A percentile compares a stretch with the other conserved stretches of the same genome.
phyloP scores from a whole-genome alignment of 441 rosid species.

The Populus hybrid region DNA sequence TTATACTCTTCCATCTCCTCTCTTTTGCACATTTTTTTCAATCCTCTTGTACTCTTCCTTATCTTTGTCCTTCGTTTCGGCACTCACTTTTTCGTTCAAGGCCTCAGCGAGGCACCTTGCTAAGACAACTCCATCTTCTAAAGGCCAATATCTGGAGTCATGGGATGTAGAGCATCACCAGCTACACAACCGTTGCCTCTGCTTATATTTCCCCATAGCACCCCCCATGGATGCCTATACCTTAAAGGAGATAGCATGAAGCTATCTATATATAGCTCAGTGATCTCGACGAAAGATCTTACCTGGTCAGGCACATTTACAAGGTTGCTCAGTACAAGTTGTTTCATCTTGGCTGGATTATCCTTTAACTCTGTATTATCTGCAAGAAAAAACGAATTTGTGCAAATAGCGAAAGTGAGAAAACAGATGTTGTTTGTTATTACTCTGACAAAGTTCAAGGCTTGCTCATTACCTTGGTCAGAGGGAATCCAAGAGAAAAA shows the following conservation, averaged over 20 bases:
- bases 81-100: constrained; percentile 10
- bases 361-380: constrained; percentile 34
- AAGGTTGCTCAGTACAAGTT: constrained; percentile 39
- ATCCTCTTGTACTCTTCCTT: constrained; percentile 33
- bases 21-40: constrained; percentile 49
- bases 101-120: constrained; percentile 60
- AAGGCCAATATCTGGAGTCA: constrained; percentile 67
- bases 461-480: too few species aligned
- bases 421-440: too few species aligned
- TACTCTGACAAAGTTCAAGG: too few species aligned
- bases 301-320: constrained; percentile 33
- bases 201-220: too few species aligned
- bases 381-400: too few species aligned
- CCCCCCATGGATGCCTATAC: constrained; percentile 37
- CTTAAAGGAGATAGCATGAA: constrained; percentile 25
- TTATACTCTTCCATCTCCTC: constrained; percentile 17
- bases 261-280: constrained; percentile 2
- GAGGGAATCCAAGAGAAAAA: too few species aligned
- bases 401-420: too few species aligned
- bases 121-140: constrained; percentile 33
- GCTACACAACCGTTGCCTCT: too few species aligned
- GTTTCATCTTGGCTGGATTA: constrained; percentile 40
- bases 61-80: constrained; percentile 6
- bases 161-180: constrained; percentile 25
- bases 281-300: constrained; percentile 35